Evolutionary conservation across 352 stramenopile species (phyloP), one percentile per base, ranked within the genome.

Genomic region (Chrysophaeum taylorii): DNA sequence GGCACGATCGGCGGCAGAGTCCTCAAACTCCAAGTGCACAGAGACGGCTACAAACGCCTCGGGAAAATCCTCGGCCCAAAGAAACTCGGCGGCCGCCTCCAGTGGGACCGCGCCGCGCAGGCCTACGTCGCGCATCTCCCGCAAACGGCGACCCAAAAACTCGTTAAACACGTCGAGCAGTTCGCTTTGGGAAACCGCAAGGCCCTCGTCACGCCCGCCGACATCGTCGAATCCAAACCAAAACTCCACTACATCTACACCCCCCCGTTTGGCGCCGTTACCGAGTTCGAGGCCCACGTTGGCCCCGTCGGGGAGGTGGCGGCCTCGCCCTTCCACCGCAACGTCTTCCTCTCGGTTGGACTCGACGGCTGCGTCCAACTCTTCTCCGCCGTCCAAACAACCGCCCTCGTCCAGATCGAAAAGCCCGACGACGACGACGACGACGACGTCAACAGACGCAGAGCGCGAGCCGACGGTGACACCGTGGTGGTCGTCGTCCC

Each of bases 301-400:
- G 85, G 84, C 2, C 87, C 87, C 0, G 83, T 91, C 33, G 88
- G 89, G 73, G 85, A 83, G 48, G 73, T 86, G 27, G 80, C 76
- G 41, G 89, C 87, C 54, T 90, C 84, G 36, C 85, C 85, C 0
- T 92, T 90, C 42, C 78, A 82, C 64, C 86, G 88, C 50, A 87
- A 81, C 54, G 39, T 90, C 23, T 90, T 91, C 50, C 76, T 90
- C 29, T 87, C 83, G 0, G 87, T 78, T 52, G 88, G 84, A 0
- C 82, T 83, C 14, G 87, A 92, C 69, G 87, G 87, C 54, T 35
- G 68, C 23, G 1, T 71, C n/a, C 45, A 68, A 16, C 45, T 74
- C 27, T 52, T 61, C 21, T 68, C 70, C 15, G 29, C 63, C 4
- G 18, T 74, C 0, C 57, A 71, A 15, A 27, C 38, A 29, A 54